Evolutionary conservation across 768 basidiomycete species (phyloP).

Genomic region (Suillus tomentosus): DNA sequence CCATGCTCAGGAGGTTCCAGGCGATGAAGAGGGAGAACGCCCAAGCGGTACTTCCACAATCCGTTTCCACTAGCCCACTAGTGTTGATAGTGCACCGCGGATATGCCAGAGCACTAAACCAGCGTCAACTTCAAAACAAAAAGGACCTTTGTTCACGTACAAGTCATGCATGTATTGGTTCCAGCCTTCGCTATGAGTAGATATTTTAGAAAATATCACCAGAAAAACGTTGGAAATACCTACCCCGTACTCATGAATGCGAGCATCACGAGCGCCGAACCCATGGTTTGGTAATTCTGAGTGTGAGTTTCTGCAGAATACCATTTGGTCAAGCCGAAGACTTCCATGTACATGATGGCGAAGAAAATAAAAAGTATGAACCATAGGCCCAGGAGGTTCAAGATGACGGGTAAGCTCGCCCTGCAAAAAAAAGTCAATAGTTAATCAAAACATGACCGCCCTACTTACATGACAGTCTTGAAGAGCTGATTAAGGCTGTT

Average conservation of each 20-base stretch:
- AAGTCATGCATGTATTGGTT: slow-evolving; percentile 98
- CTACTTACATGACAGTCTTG: slow-evolving; percentile 88
- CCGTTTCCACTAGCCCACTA: slow-evolving; percentile 56
- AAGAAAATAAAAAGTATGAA: slow-evolving; percentile 89
- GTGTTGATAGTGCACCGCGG: slow-evolving; percentile 76
- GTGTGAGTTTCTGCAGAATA: slow-evolving; percentile 63
- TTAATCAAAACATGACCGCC: not conserved
- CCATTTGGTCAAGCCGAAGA: slow-evolving; percentile 92
- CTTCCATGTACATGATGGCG: slow-evolving; percentile 84
- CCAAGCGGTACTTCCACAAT: slow-evolving; percentile 87
- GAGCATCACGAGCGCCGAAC: slow-evolving; percentile 83
- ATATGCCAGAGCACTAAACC: slow-evolving; percentile 67
- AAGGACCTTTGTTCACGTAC: slow-evolving; percentile 45
- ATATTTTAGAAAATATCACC: slow-evolving; percentile 10
- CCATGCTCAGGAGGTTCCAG: slow-evolving; percentile 97
- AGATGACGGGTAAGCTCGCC: slow-evolving; percentile 82
- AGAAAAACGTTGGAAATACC: slow-evolving; percentile 24
- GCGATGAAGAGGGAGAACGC: slow-evolving; percentile 87
- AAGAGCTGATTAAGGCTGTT: slow-evolving; percentile 92
- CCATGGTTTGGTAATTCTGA: slow-evolving; percentile 80
- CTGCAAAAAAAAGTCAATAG: slow-evolving; percentile 39
- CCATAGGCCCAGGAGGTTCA: slow-evolving; percentile 87
- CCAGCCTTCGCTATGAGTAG: slow-evolving; percentile 79
- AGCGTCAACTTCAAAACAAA: not conserved
- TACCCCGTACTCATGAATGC: slow-evolving; percentile 93